Base-by-base conservation (phyloP, 2,329 filamentous ascomycete species). In the Rhytidhysteron rufulum region DNA sequence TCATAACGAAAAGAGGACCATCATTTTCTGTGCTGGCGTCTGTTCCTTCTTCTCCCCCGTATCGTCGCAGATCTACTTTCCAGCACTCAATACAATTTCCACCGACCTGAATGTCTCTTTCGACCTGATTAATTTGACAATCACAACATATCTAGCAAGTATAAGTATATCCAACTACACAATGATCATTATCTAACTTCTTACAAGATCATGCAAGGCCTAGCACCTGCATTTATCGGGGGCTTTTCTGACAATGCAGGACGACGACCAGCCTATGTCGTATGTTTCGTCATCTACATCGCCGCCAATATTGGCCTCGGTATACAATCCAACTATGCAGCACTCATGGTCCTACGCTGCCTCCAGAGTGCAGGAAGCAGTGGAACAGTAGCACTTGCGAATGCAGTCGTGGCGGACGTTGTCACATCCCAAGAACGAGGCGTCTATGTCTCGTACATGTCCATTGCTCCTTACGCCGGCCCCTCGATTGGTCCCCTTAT, bases 321-420 rank as follows among this genome's bases (percentile, higher is more conserved):
- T n/a, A 41, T 63, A 2, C 62, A 62, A 2, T 41, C 55, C 29
- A 43, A 49, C 11, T 64, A 62, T 39, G 59, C 54, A 48, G 52
- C 62, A 0, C 51, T 65, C 2, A 50, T 67, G 5, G 50, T 65
- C 36, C 54, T 65, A 2, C 51, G 62, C 24, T 60, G 56, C 33
- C 51, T 65, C 36, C 62, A 71, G 42, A 62, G 65, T 45, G 50
- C 59, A 40, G 68, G 68, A 1, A 64, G 62, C 33, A 63, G 61
- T 4, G 61, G 62, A 18, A 70, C 66, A 3, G 69, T 70, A 21
- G 56, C 86, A 0, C 69, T 93, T 1, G 80, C 79, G 0, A 84
- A 77, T 45, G 86, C 81, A 2, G 79, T 88, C 2, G 77, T 90
- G 11, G 82, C 83, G 1, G 87, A 93, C 52, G 74, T 89, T 4